Percentiles rank a stretch among this genome's conserved stretches.
Conservation (phyloP, 73 alveolate genomes). For the Tetrahymena elliotti region DNA sequence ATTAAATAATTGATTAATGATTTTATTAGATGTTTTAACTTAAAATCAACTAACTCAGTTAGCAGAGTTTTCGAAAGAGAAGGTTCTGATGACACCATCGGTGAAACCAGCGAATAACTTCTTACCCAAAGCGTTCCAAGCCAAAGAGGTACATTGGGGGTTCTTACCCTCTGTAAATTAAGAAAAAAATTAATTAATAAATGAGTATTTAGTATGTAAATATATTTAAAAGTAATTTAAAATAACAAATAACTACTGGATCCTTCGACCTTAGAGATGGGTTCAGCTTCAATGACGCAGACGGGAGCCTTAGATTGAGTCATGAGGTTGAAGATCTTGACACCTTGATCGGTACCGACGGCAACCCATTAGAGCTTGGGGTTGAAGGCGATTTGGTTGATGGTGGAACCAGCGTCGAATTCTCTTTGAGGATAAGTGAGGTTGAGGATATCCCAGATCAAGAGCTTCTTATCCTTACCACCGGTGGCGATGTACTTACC, state of each 20-base stretch:
- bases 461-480: slow-evolving; percentile 90
- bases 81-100: slow-evolving; percentile 69
- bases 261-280: slow-evolving; percentile 15
- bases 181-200: neutral
- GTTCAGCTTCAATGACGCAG: slow-evolving; percentile 37
- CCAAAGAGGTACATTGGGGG: slow-evolving; percentile 60
- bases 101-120: slow-evolving; percentile 69
- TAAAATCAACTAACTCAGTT: neutral
- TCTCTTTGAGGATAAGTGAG: slow-evolving; percentile 32
- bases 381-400: slow-evolving; percentile 73
- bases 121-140: slow-evolving; percentile 76
- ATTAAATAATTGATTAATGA: neutral
- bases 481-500: slow-evolving; percentile 85
- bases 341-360: slow-evolving; percentile 71
- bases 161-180: neutral
- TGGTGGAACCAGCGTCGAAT: slow-evolving; percentile 62
- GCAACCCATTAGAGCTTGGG: slow-evolving; percentile 76
- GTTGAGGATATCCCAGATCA: slow-evolving; percentile 84
- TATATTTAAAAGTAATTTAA: neutral
- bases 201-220: neutral
- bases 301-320: slow-evolving; percentile 43
- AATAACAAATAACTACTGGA: slow-evolving; percentile 1
- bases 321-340: slow-evolving; percentile 60
- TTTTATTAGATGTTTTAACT: neutral
- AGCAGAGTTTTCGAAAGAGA: neutral